These are phyloP conservation scores for Penicillium sp. DNA, from an alignment of 2,329 filamentous ascomycete species.

Conservation along the genomic window DNA sequence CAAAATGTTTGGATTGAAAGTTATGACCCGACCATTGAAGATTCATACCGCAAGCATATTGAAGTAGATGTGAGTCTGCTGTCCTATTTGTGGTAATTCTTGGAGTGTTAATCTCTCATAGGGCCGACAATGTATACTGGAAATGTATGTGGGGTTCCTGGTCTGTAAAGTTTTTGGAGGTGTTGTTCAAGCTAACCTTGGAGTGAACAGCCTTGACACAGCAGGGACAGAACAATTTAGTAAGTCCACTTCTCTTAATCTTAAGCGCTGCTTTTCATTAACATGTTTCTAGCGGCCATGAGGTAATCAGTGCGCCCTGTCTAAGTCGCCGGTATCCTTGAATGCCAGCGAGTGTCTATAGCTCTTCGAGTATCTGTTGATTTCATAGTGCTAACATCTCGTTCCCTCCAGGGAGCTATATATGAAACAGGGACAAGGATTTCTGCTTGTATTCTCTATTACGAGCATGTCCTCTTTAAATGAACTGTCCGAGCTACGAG, in stretches of 20 bases:
- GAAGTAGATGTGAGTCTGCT: conserved; percentile 78
- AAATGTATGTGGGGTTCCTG: conserved; percentile 69
- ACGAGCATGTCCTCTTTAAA: conserved; percentile 82
- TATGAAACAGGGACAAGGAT: conserved; percentile 93
- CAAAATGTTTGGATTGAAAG: conserved; percentile 94
- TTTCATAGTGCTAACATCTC: conserved; percentile 16
- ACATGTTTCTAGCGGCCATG: conserved; percentile 56
- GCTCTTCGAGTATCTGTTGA: not conserved
- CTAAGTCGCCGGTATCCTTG: not conserved
- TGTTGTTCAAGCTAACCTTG: conserved; percentile 15
- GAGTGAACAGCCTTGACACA: conserved; percentile 71
- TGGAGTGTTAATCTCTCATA: conserved; percentile 49
- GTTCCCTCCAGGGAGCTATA: conserved; percentile 69
- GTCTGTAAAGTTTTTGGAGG: not conserved
- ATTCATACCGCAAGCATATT: conserved; percentile 85
- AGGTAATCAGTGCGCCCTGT: conserved; percentile 49
- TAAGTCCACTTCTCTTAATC: conserved; percentile 53
- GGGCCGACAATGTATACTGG: conserved; percentile 85
- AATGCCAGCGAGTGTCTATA: conserved; percentile 2
- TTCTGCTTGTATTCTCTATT: conserved; percentile 90
- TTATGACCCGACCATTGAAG: conserved; percentile 86
- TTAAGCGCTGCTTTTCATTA: conserved; percentile 19
- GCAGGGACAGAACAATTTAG: conserved; percentile 93
- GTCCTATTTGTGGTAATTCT: not conserved
- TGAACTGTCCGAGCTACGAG: conserved; percentile 79